Evolutionary conservation across 2,329 filamentous ascomycete genomes (phyloP).

Genomic region (Nothophoma quercina): DNA sequence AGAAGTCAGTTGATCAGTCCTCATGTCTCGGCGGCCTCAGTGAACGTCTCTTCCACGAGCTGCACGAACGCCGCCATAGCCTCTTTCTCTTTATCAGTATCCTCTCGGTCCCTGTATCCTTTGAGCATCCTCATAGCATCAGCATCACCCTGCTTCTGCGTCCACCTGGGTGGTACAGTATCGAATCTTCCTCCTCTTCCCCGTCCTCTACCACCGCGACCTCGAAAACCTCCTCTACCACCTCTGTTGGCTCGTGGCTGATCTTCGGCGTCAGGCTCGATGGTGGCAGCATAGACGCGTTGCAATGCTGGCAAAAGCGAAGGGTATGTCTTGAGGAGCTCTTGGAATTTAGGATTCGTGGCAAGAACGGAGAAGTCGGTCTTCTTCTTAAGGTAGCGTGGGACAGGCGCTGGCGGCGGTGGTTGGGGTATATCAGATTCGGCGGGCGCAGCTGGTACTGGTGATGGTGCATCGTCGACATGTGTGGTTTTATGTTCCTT

Average conservation of each 20-base stretch:
- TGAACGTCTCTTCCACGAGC: constrained; percentile 38
- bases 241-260: constrained; percentile 25
- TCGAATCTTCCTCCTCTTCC: constrained; percentile 24
- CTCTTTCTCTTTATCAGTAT: constrained; percentile 43
- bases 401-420: constrained; percentile 35
- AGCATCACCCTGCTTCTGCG: constrained; percentile 41
- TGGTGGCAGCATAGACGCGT: constrained; percentile 44
- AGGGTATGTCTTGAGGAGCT: constrained; percentile 38
- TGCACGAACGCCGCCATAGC: constrained; percentile 52
- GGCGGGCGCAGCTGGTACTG: constrained; percentile 7
- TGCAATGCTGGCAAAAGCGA: constrained; percentile 36
- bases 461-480: constrained; percentile 6
- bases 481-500: constrained; percentile 42
- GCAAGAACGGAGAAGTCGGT: constrained; percentile 43
- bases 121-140: constrained; percentile 41
- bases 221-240: constrained; percentile 22
- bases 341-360: constrained; percentile 36
- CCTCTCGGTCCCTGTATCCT: constrained; percentile 35
- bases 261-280: constrained; percentile 42
- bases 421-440: constrained; percentile 34
- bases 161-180: constrained; percentile 29
- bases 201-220: constrained; percentile 23
- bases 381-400: constrained; percentile 41
- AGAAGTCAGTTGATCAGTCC: not conserved
- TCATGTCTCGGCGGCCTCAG: constrained; percentile 12